These are phyloP conservation scores for Yarrowia hollandica DNA, from an alignment of 805 yeast genomes.

Conservation along the genomic window DNA sequence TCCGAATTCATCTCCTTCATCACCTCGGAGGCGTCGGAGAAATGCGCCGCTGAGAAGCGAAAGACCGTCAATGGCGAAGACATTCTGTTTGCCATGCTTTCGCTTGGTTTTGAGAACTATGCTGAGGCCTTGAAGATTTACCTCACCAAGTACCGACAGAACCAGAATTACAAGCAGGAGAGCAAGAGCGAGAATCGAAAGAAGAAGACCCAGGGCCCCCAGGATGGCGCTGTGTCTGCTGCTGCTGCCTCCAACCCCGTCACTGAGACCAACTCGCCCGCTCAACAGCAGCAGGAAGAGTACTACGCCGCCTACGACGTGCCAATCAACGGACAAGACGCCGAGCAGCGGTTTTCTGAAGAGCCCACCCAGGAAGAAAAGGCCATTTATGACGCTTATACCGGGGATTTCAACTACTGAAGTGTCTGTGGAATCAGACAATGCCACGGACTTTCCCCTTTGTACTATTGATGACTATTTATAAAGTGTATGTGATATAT, in stretches of 20 bases:
- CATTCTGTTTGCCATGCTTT: conserved; percentile 60
- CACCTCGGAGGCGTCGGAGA: conserved; percentile 65
- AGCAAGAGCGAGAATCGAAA: conserved; percentile 11
- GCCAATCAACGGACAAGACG: conserved; percentile 14
- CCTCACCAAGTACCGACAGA: conserved; percentile 63
- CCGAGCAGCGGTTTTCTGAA: conserved; percentile 20
- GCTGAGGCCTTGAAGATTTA: conserved; percentile 68
- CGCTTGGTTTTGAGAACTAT: conserved; percentile 68
- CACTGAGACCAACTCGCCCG: conserved; percentile 26
- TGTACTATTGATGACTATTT: conserved; percentile 27
- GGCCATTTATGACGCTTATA: conserved; percentile 25
- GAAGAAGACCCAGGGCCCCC: background rate
- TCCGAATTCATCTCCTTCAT: conserved; percentile 66
- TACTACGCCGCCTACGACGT: conserved; percentile 23
- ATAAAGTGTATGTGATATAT: conserved; percentile 29
- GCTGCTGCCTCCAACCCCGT: conserved; percentile 17
- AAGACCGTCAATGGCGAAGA: conserved; percentile 74
- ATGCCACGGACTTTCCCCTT: conserved; percentile 9
- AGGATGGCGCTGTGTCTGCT: background rate
- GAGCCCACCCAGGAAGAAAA: conserved; percentile 28
- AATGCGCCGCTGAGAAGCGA: conserved; percentile 62
- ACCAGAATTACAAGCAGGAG: conserved; percentile 34
- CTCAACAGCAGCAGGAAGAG: conserved; percentile 19
- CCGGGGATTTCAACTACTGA: conserved; percentile 25
- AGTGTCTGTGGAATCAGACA: background rate